Evolutionary conservation across 2,329 filamentous ascomycete genomes (phyloP), one percentile per base, ranked within the genome.

Genomic region (Colletotrichum graminicola): DNA sequence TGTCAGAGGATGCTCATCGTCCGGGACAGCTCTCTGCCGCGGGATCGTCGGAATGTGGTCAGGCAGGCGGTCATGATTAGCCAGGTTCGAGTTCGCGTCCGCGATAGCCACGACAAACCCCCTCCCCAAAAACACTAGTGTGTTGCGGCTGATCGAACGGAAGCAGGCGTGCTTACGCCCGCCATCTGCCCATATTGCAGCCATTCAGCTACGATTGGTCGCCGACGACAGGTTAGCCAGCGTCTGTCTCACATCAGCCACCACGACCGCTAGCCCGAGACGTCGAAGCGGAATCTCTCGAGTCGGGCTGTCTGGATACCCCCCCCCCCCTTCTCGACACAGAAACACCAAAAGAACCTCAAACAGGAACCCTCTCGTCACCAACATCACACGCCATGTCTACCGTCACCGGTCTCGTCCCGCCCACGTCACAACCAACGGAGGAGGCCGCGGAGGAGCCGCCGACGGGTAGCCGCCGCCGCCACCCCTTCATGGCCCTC

Each of bases 401-500:
- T 16, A 10, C 47, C 36, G 21, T 26, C 41, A n/a, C 11, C 32
- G 34, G 21, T 26, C 23, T 29, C 56, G 21, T n/a, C 56, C 18
- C 45, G 4, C n/a, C 57, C 3, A 26, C 36, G 12, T 26, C n/a
- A 12, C 34, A 16, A 16, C 43, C 43, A 5, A 51, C 8, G 32
- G 21, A 32, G 23, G 16, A 56, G 32, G n/a, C 32, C 49, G 21
- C 57, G 5, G 14, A 12, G 1, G 36, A 49, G 51, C 16, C 59
- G 29, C 16, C 29, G 39, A 29, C 29, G 21, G 39, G 39, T 39
- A 29, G 43, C 43, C 18, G 34, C 34, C 34, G 34, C 21, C 32
- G 43, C 43, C 43, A 71, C 36, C 68, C 68, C 18, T 68, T 71
- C 52, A n/a, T 18, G 59, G 32, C 52, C 16, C 68, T 71, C 45